phyloP scores from a whole-genome alignment of 2,329 filamentous ascomycete species.

The Colletotrichum sp. region DNA sequence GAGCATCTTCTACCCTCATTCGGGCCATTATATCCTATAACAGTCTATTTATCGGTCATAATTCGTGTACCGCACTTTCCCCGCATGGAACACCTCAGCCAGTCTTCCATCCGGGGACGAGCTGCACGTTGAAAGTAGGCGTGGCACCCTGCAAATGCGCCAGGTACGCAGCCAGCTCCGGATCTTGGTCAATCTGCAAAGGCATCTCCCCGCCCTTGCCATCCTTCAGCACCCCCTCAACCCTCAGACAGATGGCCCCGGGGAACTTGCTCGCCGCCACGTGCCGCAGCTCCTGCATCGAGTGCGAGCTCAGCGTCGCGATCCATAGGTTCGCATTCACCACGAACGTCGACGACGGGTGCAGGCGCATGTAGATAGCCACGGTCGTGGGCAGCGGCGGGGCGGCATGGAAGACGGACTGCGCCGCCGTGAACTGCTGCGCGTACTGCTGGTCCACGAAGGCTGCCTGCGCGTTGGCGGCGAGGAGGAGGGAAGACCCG shows the following conservation, averaged over 20 bases:
- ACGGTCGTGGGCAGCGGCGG: constrained; percentile 36
- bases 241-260: constrained; percentile 59
- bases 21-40: background rate
- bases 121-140: constrained; percentile 49
- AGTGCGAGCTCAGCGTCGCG: constrained; percentile 61
- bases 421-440: constrained; percentile 30
- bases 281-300: constrained; percentile 67
- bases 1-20: background rate
- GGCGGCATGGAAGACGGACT: constrained; percentile 26
- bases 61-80: background rate
- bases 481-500: constrained; percentile 42
- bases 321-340: constrained; percentile 66
- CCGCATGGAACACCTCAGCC: background rate
- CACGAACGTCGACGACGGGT: constrained; percentile 64
- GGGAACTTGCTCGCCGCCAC: constrained; percentile 66
- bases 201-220: constrained; percentile 64
- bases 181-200: constrained; percentile 71
- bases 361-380: constrained; percentile 73
- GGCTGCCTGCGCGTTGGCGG: constrained; percentile 39
- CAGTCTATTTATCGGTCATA: background rate
- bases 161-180: constrained; percentile 76
- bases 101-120: constrained; percentile 28
- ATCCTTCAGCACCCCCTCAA: constrained; percentile 71
- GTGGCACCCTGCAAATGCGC: constrained; percentile 59
- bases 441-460: constrained; percentile 39